Evolutionary conservation across 1,284 basidiomycete genomes (phyloP), one percentile per base, ranked within the genome.

Genomic region (Boletus mariae): DNA sequence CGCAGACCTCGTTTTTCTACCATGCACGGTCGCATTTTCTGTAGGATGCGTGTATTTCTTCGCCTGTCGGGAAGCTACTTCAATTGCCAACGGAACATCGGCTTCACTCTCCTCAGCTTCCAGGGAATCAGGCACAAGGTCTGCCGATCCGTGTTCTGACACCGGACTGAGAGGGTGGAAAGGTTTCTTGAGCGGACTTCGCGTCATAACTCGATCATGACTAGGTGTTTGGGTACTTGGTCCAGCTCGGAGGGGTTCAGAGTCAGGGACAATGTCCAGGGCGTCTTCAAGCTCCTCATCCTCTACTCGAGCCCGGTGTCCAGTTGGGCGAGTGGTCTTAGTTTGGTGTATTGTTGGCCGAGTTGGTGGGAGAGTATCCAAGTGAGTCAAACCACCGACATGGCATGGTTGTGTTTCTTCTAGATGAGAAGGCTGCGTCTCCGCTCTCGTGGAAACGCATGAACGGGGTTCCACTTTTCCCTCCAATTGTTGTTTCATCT

Each of bases 191-290:
- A 43, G 49, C 25, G 62, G 63, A 49, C 53, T 57, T 23, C 49
- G 51, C 13, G 25, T 47, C 38, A 50, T 29, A 26, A 35, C 35
- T 37, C 43, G 53, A 45, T 48, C 41, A n/a, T 37, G 51, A 26
- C 42, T 41, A 37, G 56, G 50, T 17, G 56, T 49, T 42, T 52
- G 45, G 35, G 41, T 11, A 29, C 52, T 45, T 5, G 42, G 37
- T 20, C 47, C 67, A 41, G 57, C 62, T 51, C 57, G 58, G 53
- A 66, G 56, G 44, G 80, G 78, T 53, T 83, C 81, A 7, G 80
- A 84, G 60, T 84, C 83, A 5, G 83, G 82, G 17, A 85, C 71
- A 49, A 83, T 49, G 45, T 78, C 77, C 60, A 73, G 69, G 5
- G 56, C 52, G 45, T 64, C 70, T 38, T 62, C 66, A 35, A 25